Conservation (phyloP, 345 rosid species). For the Firmiana major region DNA sequence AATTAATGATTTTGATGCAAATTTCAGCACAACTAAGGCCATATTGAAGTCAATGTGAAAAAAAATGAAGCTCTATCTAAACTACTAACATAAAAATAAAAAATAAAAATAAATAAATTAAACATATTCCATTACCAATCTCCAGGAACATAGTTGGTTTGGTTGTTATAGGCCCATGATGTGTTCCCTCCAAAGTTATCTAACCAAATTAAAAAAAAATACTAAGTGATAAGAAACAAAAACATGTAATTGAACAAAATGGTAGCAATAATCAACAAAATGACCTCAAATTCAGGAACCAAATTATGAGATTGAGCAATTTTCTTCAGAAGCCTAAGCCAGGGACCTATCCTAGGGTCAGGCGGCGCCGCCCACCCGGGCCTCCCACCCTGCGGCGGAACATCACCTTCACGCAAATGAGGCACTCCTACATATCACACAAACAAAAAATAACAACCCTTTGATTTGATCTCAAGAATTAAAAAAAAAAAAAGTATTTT, state of each 20-base stretch:
- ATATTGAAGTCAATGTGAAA: not conserved
- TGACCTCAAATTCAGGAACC: constrained; percentile 96
- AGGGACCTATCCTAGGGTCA: constrained; percentile 81
- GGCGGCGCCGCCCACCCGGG: constrained; percentile 95
- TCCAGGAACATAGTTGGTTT: constrained; percentile 89
- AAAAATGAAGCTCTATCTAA: not conserved
- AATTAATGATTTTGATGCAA: not conserved
- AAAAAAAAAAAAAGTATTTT: not conserved
- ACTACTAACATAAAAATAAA: not conserved
- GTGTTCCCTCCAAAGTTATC: constrained; percentile 93
- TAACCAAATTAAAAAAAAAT: constrained; percentile 22
- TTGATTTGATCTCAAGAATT: not conserved
- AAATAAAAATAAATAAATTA: too few species aligned
- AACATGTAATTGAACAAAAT: not conserved
- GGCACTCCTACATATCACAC: constrained; percentile 54
- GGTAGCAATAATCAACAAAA: constrained; percentile 3
- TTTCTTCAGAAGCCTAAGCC: constrained; percentile 73
- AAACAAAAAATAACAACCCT: not conserved
- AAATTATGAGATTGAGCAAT: constrained; percentile 63
- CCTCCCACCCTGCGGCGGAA: constrained; percentile 82
- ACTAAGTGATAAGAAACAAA: not conserved
- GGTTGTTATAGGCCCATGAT: constrained; percentile 83
- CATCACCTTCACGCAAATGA: constrained; percentile 75
- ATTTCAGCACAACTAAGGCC: not conserved
- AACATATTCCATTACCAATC: constrained; percentile 46